Conservation (phyloP, 2,329 filamentous ascomycete genomes). For the Mycocentrospora acerina region DNA sequence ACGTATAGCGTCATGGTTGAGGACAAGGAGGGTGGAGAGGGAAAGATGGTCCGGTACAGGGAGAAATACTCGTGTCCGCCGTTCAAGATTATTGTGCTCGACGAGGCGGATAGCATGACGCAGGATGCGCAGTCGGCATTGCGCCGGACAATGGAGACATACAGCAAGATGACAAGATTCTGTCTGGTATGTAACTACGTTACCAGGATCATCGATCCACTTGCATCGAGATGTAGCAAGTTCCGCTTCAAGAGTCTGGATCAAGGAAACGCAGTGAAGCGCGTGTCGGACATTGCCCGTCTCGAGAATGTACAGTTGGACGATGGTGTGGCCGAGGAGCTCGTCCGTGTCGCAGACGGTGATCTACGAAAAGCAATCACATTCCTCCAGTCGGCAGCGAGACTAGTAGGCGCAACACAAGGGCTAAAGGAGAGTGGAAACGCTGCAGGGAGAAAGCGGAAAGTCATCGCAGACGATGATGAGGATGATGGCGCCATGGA, state of each 20-base stretch:
- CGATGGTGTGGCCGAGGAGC: constrained; percentile 75
- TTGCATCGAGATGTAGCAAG: constrained; percentile 91
- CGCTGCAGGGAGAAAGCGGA: constrained; percentile 47
- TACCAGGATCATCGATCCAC: constrained; percentile 93
- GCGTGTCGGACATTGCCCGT: constrained; percentile 79
- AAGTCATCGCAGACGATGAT: constrained; percentile 49
- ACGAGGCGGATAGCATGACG: constrained; percentile 98
- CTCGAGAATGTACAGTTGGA: constrained; percentile 76
- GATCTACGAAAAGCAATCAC: constrained; percentile 97
- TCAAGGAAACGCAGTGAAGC: constrained; percentile 75
- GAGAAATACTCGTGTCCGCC: constrained; percentile 86
- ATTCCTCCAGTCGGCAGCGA: constrained; percentile 89
- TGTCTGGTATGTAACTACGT: constrained; percentile 99
- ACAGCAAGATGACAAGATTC: constrained; percentile 93
- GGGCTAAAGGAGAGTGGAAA: constrained; percentile 16
- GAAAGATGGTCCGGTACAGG: constrained; percentile 48
- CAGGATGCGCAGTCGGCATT: constrained; percentile 95
- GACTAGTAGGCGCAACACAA: constrained; percentile 69
- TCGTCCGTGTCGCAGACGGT: constrained; percentile 87
- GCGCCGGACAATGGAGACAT: constrained; percentile 96
- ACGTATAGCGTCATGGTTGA: constrained; percentile 61
- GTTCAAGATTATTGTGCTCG: constrained; percentile 98
- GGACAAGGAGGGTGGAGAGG: constrained; percentile 29
- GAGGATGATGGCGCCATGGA: constrained; percentile 59
- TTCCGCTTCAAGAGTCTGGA: constrained; percentile 97